Evolutionary conservation across 306 rosid species (phyloP).

Genomic region (Cicer cuneatum): DNA sequence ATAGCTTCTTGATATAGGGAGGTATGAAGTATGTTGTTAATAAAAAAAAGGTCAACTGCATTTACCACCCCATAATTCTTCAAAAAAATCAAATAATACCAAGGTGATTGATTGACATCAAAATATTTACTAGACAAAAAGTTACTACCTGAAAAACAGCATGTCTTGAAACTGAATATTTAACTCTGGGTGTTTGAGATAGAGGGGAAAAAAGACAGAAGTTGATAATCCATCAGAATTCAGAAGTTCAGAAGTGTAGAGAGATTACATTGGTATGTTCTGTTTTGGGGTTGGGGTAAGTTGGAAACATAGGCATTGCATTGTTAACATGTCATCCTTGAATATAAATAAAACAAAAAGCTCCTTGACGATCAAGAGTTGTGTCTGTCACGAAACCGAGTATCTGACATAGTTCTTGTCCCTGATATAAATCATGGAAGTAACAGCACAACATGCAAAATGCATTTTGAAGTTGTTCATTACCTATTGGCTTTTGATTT

Average conservation of each 20-base stretch:
- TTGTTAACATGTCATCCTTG: slow-evolving; percentile 4
- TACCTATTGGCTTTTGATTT: slow-evolving; percentile 25
- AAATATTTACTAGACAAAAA: slow-evolving; percentile 2
- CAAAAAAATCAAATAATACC: not conserved
- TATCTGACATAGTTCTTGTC: slow-evolving; percentile 10
- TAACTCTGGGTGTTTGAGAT: not conserved
- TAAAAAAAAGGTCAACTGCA: not conserved
- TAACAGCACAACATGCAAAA: slow-evolving; percentile 29
- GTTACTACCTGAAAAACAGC: not conserved
- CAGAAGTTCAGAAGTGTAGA: not conserved
- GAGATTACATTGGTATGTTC: not conserved
- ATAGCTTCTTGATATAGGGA: not conserved
- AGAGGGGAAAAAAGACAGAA: not conserved
- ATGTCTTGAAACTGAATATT: not conserved
- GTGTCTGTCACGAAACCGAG: not conserved
- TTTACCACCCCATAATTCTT: not conserved
- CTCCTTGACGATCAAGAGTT: slow-evolving; percentile 7
- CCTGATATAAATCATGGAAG: slow-evolving; percentile 6
- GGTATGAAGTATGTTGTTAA: not conserved
- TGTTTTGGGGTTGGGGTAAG: not conserved
- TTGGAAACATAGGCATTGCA: not conserved
- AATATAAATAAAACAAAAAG: slow-evolving; percentile 12
- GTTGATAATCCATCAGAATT: slow-evolving; percentile 6
- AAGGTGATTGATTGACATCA: not conserved
- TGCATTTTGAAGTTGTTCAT: slow-evolving; percentile 23